Conservation (phyloP, 352 stramenopile genomes). For the Globisporangium emineosum region DNA sequence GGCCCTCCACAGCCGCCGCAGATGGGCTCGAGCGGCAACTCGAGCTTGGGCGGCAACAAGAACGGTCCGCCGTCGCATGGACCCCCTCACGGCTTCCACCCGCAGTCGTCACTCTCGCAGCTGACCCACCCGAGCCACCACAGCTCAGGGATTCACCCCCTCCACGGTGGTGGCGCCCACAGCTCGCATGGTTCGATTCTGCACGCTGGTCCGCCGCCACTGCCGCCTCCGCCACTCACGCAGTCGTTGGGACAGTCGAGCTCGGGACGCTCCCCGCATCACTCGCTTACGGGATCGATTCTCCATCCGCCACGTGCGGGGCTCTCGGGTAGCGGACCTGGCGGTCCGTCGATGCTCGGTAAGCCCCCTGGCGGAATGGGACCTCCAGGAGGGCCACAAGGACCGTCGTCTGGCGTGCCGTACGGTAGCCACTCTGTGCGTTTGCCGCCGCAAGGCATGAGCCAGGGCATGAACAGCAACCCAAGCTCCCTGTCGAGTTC, state of each 20-base stretch:
- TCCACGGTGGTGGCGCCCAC: constrained; percentile 54
- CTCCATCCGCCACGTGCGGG: constrained; percentile 58
- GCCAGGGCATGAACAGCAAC: constrained; percentile 35
- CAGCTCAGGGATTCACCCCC: constrained; percentile 42
- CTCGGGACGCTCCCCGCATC: constrained; percentile 56
- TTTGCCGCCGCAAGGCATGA: constrained; percentile 48
- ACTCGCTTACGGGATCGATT: constrained; percentile 64
- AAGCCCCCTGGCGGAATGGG: constrained; percentile 37
- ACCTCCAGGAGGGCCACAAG: constrained; percentile 17
- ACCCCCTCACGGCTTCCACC: constrained; percentile 55
- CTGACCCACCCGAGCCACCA: constrained; percentile 51
- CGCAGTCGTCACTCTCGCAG: constrained; percentile 64
- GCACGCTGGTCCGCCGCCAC: constrained; percentile 51
- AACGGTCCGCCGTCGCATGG: constrained; percentile 24
- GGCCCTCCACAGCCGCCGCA: constrained; percentile 34
- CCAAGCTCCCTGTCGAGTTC: constrained; percentile 8
- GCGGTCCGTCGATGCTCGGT: constrained; percentile 48
- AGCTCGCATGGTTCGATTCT: constrained; percentile 37
- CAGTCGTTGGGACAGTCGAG: constrained; percentile 44
- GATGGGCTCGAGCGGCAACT: constrained; percentile 30
- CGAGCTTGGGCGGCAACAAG: constrained; percentile 33
- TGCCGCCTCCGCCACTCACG: constrained; percentile 61
- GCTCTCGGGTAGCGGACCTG: constrained; percentile 24
- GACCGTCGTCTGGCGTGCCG: constrained; percentile 20
- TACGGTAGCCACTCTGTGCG: constrained; percentile 51